Base-by-base conservation (phyloP, 768 basidiomycete species). In the Lentinus tigrinus region DNA sequence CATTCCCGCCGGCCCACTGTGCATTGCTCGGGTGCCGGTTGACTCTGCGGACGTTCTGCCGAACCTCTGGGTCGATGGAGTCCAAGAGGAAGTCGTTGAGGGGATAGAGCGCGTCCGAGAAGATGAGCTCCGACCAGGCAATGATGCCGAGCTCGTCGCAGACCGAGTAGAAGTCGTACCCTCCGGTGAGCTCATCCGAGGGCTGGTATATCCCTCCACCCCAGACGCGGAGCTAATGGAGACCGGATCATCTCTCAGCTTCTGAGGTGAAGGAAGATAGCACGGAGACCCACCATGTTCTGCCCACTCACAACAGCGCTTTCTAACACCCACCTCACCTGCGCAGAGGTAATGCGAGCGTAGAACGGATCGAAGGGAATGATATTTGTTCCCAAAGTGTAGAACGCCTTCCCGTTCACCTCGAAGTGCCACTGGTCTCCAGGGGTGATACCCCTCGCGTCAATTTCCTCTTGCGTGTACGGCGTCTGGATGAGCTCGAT, bases 291-390 rank as follows among this genome's bases (percentile, higher is more conserved):
- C 49, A 84, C 82, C 82, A 83, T 84, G 58, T 85, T 85, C 68
- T 85, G 84, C 9, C 81, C 82, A 53, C 79, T 81, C 47, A 70
- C 67, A 2, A 81, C 76, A 2, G 79, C 82, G 58, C 82, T 84
- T 68, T 84, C 78, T 14, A 85, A 66, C 21, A 85, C 70, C 83
- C 83, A 85, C 34, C 79, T 70, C 7, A 82, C 81, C 55, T 77
- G 72, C 24, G 80, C 81, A 11, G 78, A 74, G 10, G 77, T 77
- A 13, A 74, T 78, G 39, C 84, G 72, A 28, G 81, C 70, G 58
- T 84, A 84, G 66, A 85, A 85, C 8, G 80, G 79, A 67, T 85
- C 84, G 61, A 83, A 84, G 1, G 84, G 84, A 55, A 85, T 82
- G 61, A 83, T 77, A 53, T 84, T 85, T 24, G 81, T 82, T 9